Evolutionary conservation across 2,329 filamentous ascomycete genomes (phyloP), one percentile per base, ranked within the genome.

Genomic region (Fusarium decemcellulare): DNA sequence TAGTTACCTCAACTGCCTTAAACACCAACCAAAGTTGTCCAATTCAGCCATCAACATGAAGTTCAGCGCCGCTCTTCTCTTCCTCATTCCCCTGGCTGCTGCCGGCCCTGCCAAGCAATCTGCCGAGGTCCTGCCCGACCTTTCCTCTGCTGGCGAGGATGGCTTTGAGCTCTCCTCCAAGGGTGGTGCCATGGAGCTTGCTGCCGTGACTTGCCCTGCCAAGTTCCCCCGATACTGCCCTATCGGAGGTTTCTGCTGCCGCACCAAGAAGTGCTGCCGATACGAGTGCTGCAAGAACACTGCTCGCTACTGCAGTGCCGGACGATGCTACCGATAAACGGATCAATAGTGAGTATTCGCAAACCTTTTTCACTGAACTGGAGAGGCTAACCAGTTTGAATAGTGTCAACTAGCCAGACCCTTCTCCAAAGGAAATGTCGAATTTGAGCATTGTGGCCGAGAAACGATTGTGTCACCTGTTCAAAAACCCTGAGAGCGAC

Each of bases 261-360:
- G 60, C 7, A 68, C 66, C 4, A 32, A 59, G 2, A 68, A 68
- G 48, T 68, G 66, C 47, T 68, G 66, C 8, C 61, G 42, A 32
- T 61, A 68, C 6, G 59, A 68, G 7, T 68, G 66, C 4, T 68
- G 66, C 15, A 50, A 65, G 23, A 68, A 68, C 23, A 58, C 56
- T 2, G 66, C 66, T 0, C 65, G 40, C 9, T 68, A 61, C 12
- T 68, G 66, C 47, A 68, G 29, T 18, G 59, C 59, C 14, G 66
- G 66, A 2, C 55, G 60, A 36, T 68, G 66, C 46, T 68, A 68
- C 7, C 36, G 15, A 43, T 68, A 50, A 44, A 15, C 8, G 47
- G 36, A 50, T 9, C 6, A 5, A 4, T 4, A 12, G 47, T 51
- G 32, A 29, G 47, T 37, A 5, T 3, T 23, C 5, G 23, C 4